Conservation (phyloP, 2,329 filamentous ascomycete species). For the Dothidotthia symphoricarpi region DNA sequence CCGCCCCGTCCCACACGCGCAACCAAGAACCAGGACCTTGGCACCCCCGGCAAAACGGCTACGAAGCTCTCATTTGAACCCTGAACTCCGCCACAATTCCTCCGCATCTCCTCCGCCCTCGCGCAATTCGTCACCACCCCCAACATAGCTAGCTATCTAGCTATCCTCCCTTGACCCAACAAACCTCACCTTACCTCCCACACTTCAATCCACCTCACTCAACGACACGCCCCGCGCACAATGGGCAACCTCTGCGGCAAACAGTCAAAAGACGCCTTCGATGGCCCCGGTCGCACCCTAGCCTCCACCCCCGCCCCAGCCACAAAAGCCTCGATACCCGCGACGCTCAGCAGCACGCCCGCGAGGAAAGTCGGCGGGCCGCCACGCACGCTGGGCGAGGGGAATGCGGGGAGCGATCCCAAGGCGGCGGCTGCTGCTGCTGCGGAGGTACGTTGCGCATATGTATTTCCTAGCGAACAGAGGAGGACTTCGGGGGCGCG, state of each 20-base stretch:
- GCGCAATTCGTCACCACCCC: not conserved
- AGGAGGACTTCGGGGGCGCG: too few species aligned
- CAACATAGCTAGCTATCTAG: not conserved
- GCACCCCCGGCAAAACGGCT: constrained; percentile 13
- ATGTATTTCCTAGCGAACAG: too few species aligned
- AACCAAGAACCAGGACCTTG: constrained; percentile 21
- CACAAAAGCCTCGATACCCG: constrained; percentile 43
- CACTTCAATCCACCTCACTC: constrained; percentile 1
- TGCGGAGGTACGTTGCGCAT: constrained; percentile 75
- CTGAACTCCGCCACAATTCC: not conserved
- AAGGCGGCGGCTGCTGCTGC: constrained; percentile 73
- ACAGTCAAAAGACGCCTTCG: constrained; percentile 59
- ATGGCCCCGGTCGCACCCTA: constrained; percentile 69
- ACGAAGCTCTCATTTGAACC: constrained; percentile 2
- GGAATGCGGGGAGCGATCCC: constrained; percentile 55
- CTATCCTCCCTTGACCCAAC: not conserved
- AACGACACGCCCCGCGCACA: constrained; percentile 21
- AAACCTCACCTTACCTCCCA: constrained; percentile 1
- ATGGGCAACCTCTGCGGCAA: constrained; percentile 93
- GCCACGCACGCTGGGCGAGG: constrained; percentile 63
- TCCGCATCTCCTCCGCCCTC: not conserved
- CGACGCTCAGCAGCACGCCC: constrained; percentile 17
- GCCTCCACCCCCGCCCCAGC: constrained; percentile 55
- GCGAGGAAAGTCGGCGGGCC: constrained; percentile 48
- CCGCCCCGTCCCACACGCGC: too few species aligned